These are phyloP conservation scores for Francoa sonchifolia DNA, from an alignment of 441 rosid genomes.

Conservation along the genomic window DNA sequence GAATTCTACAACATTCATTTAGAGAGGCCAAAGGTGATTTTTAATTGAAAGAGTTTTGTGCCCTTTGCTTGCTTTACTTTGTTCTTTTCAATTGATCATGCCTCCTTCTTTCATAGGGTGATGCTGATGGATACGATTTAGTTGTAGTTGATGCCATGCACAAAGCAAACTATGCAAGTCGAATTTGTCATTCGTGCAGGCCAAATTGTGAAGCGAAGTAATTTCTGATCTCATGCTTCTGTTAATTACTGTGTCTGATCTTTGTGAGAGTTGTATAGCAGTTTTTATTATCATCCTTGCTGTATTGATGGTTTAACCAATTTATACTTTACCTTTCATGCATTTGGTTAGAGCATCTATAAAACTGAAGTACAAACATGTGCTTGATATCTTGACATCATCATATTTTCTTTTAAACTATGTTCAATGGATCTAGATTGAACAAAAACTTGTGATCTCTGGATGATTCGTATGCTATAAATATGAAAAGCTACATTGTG, in stretches of 20 bases:
- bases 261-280: neutral
- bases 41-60: constrained; percentile 8
- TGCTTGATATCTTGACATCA: no score
- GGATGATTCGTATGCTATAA: no score
- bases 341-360: no score
- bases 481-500: no score
- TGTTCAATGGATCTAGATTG: no score
- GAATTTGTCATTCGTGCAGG: constrained; percentile 98
- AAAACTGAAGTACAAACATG: no score
- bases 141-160: constrained; percentile 99
- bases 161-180: constrained; percentile 97
- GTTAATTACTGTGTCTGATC: constrained; percentile 3
- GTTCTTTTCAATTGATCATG: constrained; percentile 13
- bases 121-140: constrained; percentile 97
- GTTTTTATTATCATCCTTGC: neutral
- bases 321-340: no score
- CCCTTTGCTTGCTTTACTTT: constrained; percentile 4
- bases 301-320: no score
- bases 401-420: no score
- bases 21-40: constrained; percentile 95
- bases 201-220: constrained; percentile 99
- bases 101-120: constrained; percentile 58
- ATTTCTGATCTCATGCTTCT: constrained; percentile 16
- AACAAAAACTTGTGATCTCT: no score
- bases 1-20: constrained; percentile 98